phyloP scores from a whole-genome alignment of 768 basidiomycete genomes.

The Symmetrospora coprosmae region DNA sequence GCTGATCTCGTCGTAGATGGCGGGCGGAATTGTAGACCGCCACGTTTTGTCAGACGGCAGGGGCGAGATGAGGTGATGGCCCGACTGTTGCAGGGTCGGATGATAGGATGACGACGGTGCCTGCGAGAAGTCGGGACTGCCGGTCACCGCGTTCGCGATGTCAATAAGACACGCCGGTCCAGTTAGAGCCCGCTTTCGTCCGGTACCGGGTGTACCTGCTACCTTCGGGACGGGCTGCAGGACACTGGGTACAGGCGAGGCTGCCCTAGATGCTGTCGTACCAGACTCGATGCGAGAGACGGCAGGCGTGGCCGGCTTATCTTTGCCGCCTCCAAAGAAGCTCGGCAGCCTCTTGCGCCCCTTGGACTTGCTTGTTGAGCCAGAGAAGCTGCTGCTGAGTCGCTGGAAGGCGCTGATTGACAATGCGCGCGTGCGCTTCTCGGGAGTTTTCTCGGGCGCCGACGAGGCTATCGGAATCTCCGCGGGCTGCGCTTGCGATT shows the following conservation, averaged over 20 bases:
- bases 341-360: not conserved
- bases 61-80: no score
- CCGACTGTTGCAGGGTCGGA: no score
- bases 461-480: no score
- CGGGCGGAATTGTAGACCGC: slow-evolving; percentile 36
- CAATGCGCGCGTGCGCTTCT: not conserved
- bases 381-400: not conserved
- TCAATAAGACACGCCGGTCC: not conserved
- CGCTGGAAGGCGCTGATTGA: not conserved
- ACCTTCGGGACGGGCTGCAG: not conserved
- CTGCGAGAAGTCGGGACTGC: not conserved
- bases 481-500: no score
- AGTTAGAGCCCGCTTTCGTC: slow-evolving; percentile 4
- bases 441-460: no score
- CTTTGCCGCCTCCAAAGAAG: not conserved
- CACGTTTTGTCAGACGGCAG: slow-evolving; percentile 33
- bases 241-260: not conserved
- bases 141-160: slow-evolving; percentile 4
- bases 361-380: not conserved
- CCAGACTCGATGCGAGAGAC: no score
- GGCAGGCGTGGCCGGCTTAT: not conserved
- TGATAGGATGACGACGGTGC: not conserved
- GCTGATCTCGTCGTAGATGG: slow-evolving; percentile 38
- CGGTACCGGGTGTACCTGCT: not conserved
- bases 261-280: not conserved